phyloP scores from a whole-genome alignment of 441 rosid species.

The Eruca vesicaria region DNA sequence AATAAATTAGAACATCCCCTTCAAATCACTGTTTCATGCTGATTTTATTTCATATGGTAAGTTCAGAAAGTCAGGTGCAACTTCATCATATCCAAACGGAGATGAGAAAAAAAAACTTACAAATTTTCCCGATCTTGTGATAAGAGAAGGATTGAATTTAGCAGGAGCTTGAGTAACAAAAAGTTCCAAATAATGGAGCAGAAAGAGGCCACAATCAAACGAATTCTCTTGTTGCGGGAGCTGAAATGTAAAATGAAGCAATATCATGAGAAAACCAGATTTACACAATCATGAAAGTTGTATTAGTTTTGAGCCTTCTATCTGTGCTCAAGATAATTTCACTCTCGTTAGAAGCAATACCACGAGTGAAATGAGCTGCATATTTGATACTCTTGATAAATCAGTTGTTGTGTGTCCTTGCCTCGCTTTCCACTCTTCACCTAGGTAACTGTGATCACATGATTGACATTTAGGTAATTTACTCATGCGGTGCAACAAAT shows the following conservation, averaged over 20 bases:
- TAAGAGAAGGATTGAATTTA: conserved; percentile 53
- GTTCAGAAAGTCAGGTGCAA: neutral
- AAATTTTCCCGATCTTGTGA: conserved; percentile 42
- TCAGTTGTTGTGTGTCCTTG: conserved; percentile 39
- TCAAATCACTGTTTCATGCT: conserved; percentile 8
- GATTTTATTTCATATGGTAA: conserved; percentile 1
- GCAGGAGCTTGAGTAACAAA: conserved; percentile 65
- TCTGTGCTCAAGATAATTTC: conserved; percentile 10
- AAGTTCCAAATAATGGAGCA: conserved; percentile 77
- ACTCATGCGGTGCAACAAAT: neutral
- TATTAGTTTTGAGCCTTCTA: conserved; percentile 1
- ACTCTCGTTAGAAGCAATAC: conserved; percentile 40
- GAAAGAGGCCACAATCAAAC: conserved; percentile 80
- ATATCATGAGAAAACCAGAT: conserved; percentile 10
- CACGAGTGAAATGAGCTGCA: conserved; percentile 62
- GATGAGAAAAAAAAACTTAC: conserved; percentile 42
- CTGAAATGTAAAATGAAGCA: conserved; percentile 39
- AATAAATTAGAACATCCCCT: neutral
- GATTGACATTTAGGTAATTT: conserved; percentile 1
- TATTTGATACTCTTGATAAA: conserved; percentile 42
- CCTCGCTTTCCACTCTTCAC: conserved; percentile 80
- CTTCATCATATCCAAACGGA: conserved; percentile 3
- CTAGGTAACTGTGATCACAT: conserved; percentile 60
- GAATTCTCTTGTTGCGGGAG: conserved; percentile 90
- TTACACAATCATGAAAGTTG: neutral